A percentile compares a stretch with the other conserved stretches of the same genome.
Evolutionary conservation across 2,329 filamentous ascomycete genomes (phyloP).

Genomic region (Clarireedia paspali): DNA sequence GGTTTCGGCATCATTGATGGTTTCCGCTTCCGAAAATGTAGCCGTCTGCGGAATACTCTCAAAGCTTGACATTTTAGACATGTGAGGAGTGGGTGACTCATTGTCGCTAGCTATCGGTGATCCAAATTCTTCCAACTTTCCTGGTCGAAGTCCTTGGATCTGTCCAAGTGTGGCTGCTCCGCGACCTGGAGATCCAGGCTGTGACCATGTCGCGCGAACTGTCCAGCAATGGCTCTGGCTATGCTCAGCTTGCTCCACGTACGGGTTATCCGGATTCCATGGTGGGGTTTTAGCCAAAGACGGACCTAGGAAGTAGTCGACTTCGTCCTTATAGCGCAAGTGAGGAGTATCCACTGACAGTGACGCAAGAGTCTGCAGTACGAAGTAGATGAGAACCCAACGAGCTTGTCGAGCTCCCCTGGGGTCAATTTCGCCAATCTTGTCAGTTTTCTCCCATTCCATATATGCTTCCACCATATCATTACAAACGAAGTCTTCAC

Average conservation of each 20-base stretch:
- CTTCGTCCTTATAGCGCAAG: constrained; percentile 43
- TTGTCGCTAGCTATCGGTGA: neutral
- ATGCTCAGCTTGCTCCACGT: constrained; percentile 26
- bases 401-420: constrained; percentile 48
- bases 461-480: constrained; percentile 48
- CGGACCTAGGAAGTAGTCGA: constrained; percentile 50
- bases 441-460: constrained; percentile 48
- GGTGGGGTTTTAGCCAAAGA: constrained; percentile 47
- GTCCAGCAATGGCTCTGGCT: constrained; percentile 28
- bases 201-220: constrained; percentile 8
- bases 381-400: constrained; percentile 53
- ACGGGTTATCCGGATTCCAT: constrained; percentile 37
- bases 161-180: neutral
- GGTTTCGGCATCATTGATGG: neutral
- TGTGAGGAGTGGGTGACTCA: neutral
- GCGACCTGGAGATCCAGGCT: neutral
- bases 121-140: neutral
- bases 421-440: constrained; percentile 43
- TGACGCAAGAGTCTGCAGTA: constrained; percentile 52
- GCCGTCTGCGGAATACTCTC: constrained; percentile 2
- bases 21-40: constrained; percentile 7
- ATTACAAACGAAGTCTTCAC: constrained; percentile 45
- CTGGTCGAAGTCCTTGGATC: neutral
- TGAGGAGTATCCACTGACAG: constrained; percentile 50
- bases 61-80: neutral